phyloP scores from a whole-genome alignment of 345 rosid species.

The Arabis hirsuta region DNA sequence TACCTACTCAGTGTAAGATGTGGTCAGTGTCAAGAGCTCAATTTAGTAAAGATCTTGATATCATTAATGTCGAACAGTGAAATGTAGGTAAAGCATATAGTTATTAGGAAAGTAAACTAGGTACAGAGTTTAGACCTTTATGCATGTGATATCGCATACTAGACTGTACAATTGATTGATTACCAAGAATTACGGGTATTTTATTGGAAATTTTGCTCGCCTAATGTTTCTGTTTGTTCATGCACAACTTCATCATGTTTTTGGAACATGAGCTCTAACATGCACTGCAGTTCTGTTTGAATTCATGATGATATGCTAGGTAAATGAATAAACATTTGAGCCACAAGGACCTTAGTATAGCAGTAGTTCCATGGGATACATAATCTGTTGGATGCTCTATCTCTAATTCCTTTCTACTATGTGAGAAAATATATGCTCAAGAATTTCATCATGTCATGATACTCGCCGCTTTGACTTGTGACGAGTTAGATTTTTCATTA shows the following conservation, averaged over 20 bases:
- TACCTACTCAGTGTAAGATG: not conserved
- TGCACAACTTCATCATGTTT: not conserved
- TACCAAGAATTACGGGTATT: not conserved
- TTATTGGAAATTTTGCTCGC: not conserved
- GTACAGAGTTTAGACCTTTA: slow-evolving; percentile 7
- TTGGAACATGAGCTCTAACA: not conserved
- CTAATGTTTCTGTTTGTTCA: not conserved
- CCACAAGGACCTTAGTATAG: not conserved
- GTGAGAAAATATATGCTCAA: not conserved
- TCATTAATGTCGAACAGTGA: not conserved
- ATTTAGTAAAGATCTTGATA: not conserved
- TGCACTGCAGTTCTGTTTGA: not conserved
- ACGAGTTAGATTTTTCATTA: not conserved
- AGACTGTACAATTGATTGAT: slow-evolving; percentile 2
- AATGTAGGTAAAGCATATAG: slow-evolving; percentile 1
- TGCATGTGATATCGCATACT: not conserved
- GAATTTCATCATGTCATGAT: not conserved
- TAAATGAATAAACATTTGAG: not conserved
- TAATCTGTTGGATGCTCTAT: not conserved
- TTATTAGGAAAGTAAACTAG: slow-evolving; percentile 5
- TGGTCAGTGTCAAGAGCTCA: slow-evolving; percentile 5
- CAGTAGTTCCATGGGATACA: not conserved
- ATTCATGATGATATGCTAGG: slow-evolving; percentile 1
- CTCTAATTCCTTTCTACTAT: not conserved
- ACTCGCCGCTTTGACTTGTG: not conserved